Base-by-base conservation (phyloP, 2,329 filamentous ascomycete genomes). In the Phoma sp. region DNA sequence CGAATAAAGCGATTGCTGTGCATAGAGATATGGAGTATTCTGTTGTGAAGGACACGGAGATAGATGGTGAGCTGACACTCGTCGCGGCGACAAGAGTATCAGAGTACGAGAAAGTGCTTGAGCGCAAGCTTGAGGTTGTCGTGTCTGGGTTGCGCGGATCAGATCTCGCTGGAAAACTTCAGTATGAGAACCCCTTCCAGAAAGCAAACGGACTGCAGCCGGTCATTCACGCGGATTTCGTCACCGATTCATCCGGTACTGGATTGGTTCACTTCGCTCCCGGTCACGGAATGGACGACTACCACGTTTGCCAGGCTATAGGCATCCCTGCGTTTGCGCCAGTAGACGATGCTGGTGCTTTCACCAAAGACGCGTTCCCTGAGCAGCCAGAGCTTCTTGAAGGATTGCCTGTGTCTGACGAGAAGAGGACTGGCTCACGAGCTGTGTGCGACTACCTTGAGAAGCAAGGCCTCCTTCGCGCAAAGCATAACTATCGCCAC, bases 221-320 rank as follows among this genome's bases (percentile, higher is more conserved):
- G 1, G 81, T 99, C 23, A 84, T 98, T 38, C 85, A 91, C 59
- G 95, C 92, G 2, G 87, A 92, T 55, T 98, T 97, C 69, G 95
- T 99, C 11, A 91, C 92, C 2, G 86, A 89, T 1, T 87, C 90
- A 21, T 96, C 93, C n/a, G 95, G 95, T 43, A 92, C 93, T 20
- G 95, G 95, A 10, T 80, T 99, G n/a, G 95, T 99, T 26, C 95
- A 99, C 72, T 83, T 92, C 60, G 95, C 95, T 2, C 93, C 95
- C 6, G 95, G 95, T 3, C 95, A 99, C 70, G 95, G 95, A 37
- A 95, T 96, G 81, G 95, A 99, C 32, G 95, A 99, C 72, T 99
- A 98, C 70, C 87, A 93, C 56, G 86, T 88, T 5, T 96, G 93
- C 72, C 83, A 83, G 40, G 76, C 83, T 20, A 80, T 89, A 38